Percentiles rank a stretch among this genome's conserved stretches.
phyloP scores from a whole-genome alignment of 169 alveolate genomes.

The Eimeria praecox region DNA sequence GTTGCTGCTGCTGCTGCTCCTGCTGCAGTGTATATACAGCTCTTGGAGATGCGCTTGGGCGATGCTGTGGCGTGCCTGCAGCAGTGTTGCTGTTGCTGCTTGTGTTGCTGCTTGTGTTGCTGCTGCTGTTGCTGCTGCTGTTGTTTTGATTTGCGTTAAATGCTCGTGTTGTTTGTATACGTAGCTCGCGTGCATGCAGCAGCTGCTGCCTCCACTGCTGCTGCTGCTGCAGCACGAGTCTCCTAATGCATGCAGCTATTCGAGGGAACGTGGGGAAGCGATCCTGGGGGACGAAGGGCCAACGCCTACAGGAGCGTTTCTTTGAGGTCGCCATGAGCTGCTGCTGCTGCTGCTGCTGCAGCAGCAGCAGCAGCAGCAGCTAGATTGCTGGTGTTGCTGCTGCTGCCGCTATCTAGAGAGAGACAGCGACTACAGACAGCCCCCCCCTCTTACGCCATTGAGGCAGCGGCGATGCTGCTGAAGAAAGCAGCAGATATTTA shows the following conservation, averaged over 20 bases:
- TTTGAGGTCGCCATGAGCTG: constrained; percentile 49
- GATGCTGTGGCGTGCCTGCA: background rate
- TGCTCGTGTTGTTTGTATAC: constrained; percentile 35
- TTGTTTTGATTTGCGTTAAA: background rate
- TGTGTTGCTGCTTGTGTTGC: constrained; percentile 23
- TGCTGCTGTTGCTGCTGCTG: constrained; percentile 32
- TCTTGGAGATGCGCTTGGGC: background rate
- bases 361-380: constrained; percentile 26
- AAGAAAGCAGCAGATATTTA: background rate
- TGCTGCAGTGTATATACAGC: constrained; percentile 27
- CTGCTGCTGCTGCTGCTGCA: constrained; percentile 49
- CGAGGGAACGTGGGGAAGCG: constrained; percentile 47
- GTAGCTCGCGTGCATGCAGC: constrained; percentile 38
- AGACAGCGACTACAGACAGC: background rate
- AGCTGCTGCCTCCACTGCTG: constrained; percentile 47
- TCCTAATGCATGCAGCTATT: background rate
- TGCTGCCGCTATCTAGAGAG: background rate
- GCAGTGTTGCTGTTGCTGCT: background rate
- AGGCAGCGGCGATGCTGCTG: background rate
- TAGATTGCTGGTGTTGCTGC: background rate
- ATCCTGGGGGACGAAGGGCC: constrained; percentile 62
- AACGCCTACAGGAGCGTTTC: constrained; percentile 63
- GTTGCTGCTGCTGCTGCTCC: constrained; percentile 31
- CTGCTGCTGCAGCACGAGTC: constrained; percentile 54
- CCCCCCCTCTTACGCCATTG: background rate